Percentiles rank a stretch among this genome's conserved stretches.
phyloP scores from a whole-genome alignment of 305 asterid species.

The Plantago lanceolata region DNA sequence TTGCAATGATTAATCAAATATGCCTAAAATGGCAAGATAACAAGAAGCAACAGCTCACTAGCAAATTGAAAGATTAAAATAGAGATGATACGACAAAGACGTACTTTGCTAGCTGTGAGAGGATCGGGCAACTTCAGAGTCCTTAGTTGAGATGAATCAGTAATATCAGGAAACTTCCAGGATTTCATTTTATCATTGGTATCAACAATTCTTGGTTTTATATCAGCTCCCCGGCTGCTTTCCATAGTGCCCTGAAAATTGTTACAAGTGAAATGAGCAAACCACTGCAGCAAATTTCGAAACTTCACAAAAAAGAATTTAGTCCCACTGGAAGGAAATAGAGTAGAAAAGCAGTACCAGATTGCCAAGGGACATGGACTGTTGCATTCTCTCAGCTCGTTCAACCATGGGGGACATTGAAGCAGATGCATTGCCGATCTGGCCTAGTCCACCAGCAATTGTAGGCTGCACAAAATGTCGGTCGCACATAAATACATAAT shows the following conservation, averaged over 20 bases:
- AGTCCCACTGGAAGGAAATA: conserved; percentile 11
- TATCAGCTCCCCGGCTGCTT: conserved; percentile 72
- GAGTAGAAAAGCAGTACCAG: conserved; percentile 37
- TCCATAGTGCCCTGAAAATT: conserved; percentile 67
- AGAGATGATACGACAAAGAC: conserved; percentile 1
- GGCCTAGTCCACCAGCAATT: conserved; percentile 63
- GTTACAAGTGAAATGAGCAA: conserved; percentile 28
- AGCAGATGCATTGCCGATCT: conserved; percentile 54
- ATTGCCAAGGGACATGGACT: conserved; percentile 73
- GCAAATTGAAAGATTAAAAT: not conserved
- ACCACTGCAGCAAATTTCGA: conserved; percentile 8
- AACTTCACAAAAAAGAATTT: conserved; percentile 1
- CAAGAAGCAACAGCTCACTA: not conserved
- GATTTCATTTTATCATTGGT: conserved; percentile 56
- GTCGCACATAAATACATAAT: not conserved
- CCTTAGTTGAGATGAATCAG: conserved; percentile 75
- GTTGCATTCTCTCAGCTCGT: conserved; percentile 69
- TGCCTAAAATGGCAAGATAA: conserved; percentile 6
- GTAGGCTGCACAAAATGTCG: conserved; percentile 53
- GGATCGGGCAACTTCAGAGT: conserved; percentile 80
- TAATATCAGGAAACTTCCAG: conserved; percentile 84
- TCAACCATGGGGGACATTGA: conserved; percentile 63
- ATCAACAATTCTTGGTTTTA: conserved; percentile 79
- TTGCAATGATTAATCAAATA: conserved; percentile 14
- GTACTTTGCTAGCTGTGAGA: conserved; percentile 75